Conservation (phyloP, 805 yeast species). For the Debaryomyces maramus region DNA sequence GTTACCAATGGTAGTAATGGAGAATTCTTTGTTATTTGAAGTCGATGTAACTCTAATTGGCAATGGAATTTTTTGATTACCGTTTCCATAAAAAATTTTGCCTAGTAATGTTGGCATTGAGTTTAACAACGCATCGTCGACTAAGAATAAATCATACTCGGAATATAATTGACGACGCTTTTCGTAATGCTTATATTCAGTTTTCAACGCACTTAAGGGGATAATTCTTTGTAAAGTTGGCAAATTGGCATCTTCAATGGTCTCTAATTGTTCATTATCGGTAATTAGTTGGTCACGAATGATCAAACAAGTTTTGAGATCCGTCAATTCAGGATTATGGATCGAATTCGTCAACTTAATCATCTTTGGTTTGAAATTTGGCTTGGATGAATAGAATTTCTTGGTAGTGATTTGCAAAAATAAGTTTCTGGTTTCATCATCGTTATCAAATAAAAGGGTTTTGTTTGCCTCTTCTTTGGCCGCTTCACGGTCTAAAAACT, state of each 20-base stretch:
- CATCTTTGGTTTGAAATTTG: slow-evolving; percentile 55
- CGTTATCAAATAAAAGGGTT: slow-evolving; percentile 52
- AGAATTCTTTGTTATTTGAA: slow-evolving; percentile 42
- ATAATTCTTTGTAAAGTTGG: slow-evolving; percentile 56
- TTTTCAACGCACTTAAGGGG: slow-evolving; percentile 73
- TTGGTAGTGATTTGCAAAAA: slow-evolving; percentile 65
- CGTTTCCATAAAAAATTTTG: slow-evolving; percentile 62
- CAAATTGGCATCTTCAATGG: slow-evolving; percentile 47
- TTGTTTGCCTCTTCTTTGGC: slow-evolving; percentile 30
- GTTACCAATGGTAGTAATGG: slow-evolving; percentile 49
- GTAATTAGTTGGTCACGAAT: slow-evolving; percentile 61
- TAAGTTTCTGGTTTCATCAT: slow-evolving; percentile 54
- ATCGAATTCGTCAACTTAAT: slow-evolving; percentile 50
- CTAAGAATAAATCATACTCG: slow-evolving; percentile 73
- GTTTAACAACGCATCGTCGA: slow-evolving; percentile 80
- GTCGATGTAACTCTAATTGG: slow-evolving; percentile 27
- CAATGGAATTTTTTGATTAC: slow-evolving; percentile 56
- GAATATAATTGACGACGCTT: slow-evolving; percentile 72
- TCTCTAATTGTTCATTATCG: slow-evolving; percentile 41
- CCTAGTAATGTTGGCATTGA: slow-evolving; percentile 83
- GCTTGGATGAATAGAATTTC: slow-evolving; percentile 60
- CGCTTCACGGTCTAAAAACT: slow-evolving; percentile 47
- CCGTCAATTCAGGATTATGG: slow-evolving; percentile 36
- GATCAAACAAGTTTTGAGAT: slow-evolving; percentile 60
- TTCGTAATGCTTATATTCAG: slow-evolving; percentile 85